Base-by-base conservation (phyloP, 441 rosid genomes). In the Breynia disticha region DNA sequence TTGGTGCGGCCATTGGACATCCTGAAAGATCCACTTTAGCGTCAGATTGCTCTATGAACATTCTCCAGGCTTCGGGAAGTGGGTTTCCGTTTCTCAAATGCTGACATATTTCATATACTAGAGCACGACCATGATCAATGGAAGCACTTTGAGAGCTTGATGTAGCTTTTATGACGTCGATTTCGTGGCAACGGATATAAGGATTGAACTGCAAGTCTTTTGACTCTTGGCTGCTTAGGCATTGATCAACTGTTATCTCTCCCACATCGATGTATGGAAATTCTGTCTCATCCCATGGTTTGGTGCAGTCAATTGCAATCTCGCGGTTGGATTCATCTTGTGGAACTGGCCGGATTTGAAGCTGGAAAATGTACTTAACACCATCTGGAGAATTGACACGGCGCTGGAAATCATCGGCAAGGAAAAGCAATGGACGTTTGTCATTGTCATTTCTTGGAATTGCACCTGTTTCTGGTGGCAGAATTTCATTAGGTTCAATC, bases 381-480 rank as follows among this genome's bases (percentile, higher is more conserved):
- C 87, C 82, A 4, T 59, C 49, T 0, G 73, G 65, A 55, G 81
- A 77, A 47, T 45, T 66, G 37, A 81, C 83, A 0, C 85, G 76
- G 57, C 61, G 44, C 16, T 67, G 77, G 67, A 84, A 84, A 46
- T 81, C 87, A 15, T 84, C 68, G 16, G 81, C 83, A 46, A 84
- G 83, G 79, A 84, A 83, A 44, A 79, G 82, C 19, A 77, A 58
- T 4, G 87, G 91, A 1, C 86, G 76, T 7, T 67, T 64, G 66
- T 81, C 93, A 1, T 72, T 74, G 16, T 71, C 72, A 24, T 77
- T 73, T 70, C 86, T 70, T 0, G 87, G 86, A 66, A 84, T 79
- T 18, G 93, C 84, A 46, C 93, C 93, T n/a, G 93, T 84, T 66
- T 84, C 93, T 19, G 87, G 93, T 19, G 93, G 93, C 16, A 81